Conservation (phyloP, 352 stramenopile species). For the Globisporangium abappressorium region DNA sequence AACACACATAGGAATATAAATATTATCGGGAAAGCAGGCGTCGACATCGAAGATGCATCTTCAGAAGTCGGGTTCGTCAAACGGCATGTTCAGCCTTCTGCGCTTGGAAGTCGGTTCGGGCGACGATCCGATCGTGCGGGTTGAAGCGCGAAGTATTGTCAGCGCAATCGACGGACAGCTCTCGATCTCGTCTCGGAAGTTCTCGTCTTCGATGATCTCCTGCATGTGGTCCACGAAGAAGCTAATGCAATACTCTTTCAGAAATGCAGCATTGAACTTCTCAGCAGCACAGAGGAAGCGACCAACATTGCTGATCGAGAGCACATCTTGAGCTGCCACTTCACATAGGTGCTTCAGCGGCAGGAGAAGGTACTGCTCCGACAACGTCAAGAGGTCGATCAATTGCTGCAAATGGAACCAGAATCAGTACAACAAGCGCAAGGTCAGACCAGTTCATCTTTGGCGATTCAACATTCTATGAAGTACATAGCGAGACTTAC, state of each 20-base stretch:
- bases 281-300: slow-evolving; percentile 77
- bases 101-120: slow-evolving; percentile 56
- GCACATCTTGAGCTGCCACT: slow-evolving; percentile 60
- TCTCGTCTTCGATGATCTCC: slow-evolving; percentile 81
- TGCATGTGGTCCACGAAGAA: slow-evolving; percentile 76
- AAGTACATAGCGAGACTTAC: slow-evolving; percentile 30
- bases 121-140: slow-evolving; percentile 25
- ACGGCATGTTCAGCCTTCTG: slow-evolving; percentile 80
- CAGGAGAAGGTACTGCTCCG: slow-evolving; percentile 78
- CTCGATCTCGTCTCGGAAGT: slow-evolving; percentile 81
- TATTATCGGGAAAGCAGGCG: slow-evolving; percentile 24
- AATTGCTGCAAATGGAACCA: slow-evolving; percentile 54
- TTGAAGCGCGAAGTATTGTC: slow-evolving; percentile 68
- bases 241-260: slow-evolving; percentile 80
- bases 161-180: slow-evolving; percentile 71
- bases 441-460: background rate
- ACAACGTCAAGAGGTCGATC: slow-evolving; percentile 76
- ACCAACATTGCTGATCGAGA: slow-evolving; percentile 73
- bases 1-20: slow-evolving; percentile 30
- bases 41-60: slow-evolving; percentile 12
- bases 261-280: slow-evolving; percentile 79
- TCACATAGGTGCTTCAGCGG: slow-evolving; percentile 79
- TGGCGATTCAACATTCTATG: background rate
- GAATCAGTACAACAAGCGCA: background rate
- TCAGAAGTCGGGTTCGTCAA: slow-evolving; percentile 72